phyloP scores from a whole-genome alignment of 2,329 filamentous ascomycete genomes.

The Penicillium sp. region DNA sequence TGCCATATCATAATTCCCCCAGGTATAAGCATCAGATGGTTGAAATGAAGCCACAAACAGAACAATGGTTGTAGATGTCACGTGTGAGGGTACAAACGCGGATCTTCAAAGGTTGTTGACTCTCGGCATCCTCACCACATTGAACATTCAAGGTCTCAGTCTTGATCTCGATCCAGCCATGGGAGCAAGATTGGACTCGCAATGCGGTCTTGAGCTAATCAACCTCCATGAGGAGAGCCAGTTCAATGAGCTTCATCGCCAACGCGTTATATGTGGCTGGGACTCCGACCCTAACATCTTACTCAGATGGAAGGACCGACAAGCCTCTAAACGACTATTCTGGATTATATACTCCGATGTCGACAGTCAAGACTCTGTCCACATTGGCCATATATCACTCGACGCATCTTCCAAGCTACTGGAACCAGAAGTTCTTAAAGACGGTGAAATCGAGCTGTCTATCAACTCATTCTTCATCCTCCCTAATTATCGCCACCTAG shows the following conservation, averaged over 20 bases:
- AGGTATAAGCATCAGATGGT: too few relatives aligned
- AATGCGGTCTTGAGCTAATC: conserved; percentile 5
- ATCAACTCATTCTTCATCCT: conserved; percentile 31
- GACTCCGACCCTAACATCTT: conserved; percentile 10
- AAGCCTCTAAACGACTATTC: conserved; percentile 21
- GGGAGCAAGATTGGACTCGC: not conserved
- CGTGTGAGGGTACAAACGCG: too few relatives aligned
- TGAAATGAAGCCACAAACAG: too few relatives aligned
- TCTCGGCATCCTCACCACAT: too few relatives aligned
- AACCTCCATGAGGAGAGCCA: conserved; percentile 12
- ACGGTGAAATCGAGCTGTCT: conserved; percentile 18
- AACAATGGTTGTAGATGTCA: too few relatives aligned
- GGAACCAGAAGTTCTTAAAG: conserved; percentile 15
- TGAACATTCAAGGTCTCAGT: too few relatives aligned
- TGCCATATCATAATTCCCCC: too few relatives aligned
- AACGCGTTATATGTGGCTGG: conserved; percentile 26
- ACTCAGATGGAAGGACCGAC: conserved; percentile 12
- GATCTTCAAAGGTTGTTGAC: too few relatives aligned
- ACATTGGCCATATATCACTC: conserved; percentile 32
- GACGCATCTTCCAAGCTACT: conserved; percentile 22
- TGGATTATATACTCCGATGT: conserved; percentile 20
- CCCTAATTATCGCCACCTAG: conserved; percentile 19
- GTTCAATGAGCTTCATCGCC: conserved; percentile 20
- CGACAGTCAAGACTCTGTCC: conserved; percentile 5
- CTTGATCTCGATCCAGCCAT: not conserved